These are phyloP conservation scores for Chaetomium strumarium DNA, from an alignment of 2,329 filamentous ascomycete genomes.

Conservation along the genomic window DNA sequence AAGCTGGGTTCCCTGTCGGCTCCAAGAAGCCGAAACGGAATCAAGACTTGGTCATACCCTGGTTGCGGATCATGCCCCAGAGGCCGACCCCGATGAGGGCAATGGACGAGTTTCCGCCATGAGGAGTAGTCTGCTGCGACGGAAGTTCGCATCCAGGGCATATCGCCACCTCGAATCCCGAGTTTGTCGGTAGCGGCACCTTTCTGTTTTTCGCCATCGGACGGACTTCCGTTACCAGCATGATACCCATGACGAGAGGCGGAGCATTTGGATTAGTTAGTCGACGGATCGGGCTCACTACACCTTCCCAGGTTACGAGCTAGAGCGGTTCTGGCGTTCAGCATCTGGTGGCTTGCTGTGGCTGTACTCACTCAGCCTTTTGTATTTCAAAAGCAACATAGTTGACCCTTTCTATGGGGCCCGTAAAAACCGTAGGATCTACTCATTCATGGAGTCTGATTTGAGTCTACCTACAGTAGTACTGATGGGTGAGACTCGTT, in stretches of 20 bases:
- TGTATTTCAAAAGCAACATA: background rate
- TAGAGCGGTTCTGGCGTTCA: conserved; percentile 1
- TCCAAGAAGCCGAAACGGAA: background rate
- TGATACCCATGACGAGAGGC: conserved; percentile 2
- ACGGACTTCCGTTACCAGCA: background rate
- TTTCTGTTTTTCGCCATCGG: background rate
- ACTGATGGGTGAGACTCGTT: too few relatives aligned
- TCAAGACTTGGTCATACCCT: background rate
- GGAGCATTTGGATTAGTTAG: conserved; percentile 5
- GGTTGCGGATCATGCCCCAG: background rate
- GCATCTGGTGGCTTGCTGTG: background rate
- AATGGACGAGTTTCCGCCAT: background rate
- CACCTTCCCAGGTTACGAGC: background rate
- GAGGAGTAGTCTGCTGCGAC: background rate
- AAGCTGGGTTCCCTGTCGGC: background rate
- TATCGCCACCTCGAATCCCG: background rate
- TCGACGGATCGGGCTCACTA: background rate
- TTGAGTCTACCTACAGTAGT: too few relatives aligned
- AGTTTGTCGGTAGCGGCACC: background rate
- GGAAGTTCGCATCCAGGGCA: background rate
- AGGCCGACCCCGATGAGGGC: background rate
- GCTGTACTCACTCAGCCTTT: background rate
- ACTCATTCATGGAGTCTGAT: background rate
- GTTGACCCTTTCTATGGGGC: background rate
- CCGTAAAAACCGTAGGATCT: background rate